phyloP scores from a whole-genome alignment of 306 rosid genomes.

The Lathyrus oleraceus region DNA sequence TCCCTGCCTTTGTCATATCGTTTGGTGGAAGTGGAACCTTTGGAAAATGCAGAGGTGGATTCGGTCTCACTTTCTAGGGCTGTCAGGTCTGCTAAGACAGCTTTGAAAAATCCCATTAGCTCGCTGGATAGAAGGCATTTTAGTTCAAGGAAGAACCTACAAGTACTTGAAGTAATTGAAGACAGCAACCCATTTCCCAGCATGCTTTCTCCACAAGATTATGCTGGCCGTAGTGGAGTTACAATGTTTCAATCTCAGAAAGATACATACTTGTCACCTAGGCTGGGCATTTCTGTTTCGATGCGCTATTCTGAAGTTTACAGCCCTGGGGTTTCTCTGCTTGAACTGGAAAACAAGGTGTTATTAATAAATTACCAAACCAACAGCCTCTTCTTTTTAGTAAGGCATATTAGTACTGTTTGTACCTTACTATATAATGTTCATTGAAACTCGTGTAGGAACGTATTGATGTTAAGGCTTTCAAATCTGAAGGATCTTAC shows the following conservation, averaged over 20 bases:
- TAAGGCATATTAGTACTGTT: slow-evolving; percentile 23
- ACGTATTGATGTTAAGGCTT: slow-evolving; percentile 86
- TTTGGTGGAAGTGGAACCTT: slow-evolving; percentile 87
- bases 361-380: slow-evolving; percentile 27
- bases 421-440: slow-evolving; percentile 31
- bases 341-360: slow-evolving; percentile 96
- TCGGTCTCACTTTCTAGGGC: slow-evolving; percentile 63
- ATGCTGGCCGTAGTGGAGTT: slow-evolving; percentile 64
- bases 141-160: slow-evolving; percentile 58
- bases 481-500: slow-evolving; percentile 84
- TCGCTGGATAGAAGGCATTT: slow-evolving; percentile 75
- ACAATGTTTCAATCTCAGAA: slow-evolving; percentile 72
- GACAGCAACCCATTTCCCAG: slow-evolving; percentile 81
- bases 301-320: slow-evolving; percentile 62
- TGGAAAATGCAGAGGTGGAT: slow-evolving; percentile 67
- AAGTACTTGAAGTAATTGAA: slow-evolving; percentile 87
- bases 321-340: slow-evolving; percentile 84
- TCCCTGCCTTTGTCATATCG: slow-evolving; percentile 78
- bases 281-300: slow-evolving; percentile 90
- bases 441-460: slow-evolving; percentile 60
- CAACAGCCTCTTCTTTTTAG: slow-evolving; percentile 12
- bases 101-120: slow-evolving; percentile 71
- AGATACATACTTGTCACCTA: slow-evolving; percentile 67
- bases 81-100: slow-evolving; percentile 71
- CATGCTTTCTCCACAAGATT: slow-evolving; percentile 96